Base-by-base conservation (phyloP, 108 stramenopile species). In the Chaetoceros tenuissimus region DNA sequence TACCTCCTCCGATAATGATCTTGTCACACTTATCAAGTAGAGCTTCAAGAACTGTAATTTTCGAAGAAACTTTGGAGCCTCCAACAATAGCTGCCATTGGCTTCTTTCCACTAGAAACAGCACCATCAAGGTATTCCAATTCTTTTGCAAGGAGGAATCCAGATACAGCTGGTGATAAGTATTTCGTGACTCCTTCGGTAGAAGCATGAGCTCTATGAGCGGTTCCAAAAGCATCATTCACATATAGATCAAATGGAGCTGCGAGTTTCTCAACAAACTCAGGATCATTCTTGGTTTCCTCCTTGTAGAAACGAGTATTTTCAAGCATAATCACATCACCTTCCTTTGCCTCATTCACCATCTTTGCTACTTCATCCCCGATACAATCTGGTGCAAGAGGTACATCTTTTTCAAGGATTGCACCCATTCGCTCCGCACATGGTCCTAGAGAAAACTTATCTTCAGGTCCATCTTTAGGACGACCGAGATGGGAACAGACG, bases 191-290 rank as follows among this genome's bases (percentile, higher is more conserved):
- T 19, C 83, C 85, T 8, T 51, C 61, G n/a, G 67, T 67, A 29
- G 73, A 75, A 3, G 89, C 89, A 45, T 78, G 77, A 20, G 92
- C 94, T 16, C 99, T 87, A 74, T 99, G 99, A 22, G 89, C 85
- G n/a, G 97, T 99, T n/a, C 97, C 99, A 64, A 99, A 99, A 24
- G 99, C 99, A 72, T 99, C 99, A 69, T 94, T 96, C 49, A 99
- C 82, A 71, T 82, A 92, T 48, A 63, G 70, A 64, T 97, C 85
- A 51, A 72, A 76, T 64, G 71, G 66, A 17, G 76, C 52, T 40
- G 92, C 81, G 26, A 94, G 66, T 16, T 31, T 63, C 22, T 51
- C 28, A 19, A 53, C 74, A 59, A 80, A 81, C 2, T 63, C 72
- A 5, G 64, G 68, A 31, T 85, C 82, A 57, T 81, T 77, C 77